Evolutionary conservation across 2,329 filamentous ascomycete genomes (phyloP), one percentile per base, ranked within the genome.

Genomic region (Fusarium oxysporum): DNA sequence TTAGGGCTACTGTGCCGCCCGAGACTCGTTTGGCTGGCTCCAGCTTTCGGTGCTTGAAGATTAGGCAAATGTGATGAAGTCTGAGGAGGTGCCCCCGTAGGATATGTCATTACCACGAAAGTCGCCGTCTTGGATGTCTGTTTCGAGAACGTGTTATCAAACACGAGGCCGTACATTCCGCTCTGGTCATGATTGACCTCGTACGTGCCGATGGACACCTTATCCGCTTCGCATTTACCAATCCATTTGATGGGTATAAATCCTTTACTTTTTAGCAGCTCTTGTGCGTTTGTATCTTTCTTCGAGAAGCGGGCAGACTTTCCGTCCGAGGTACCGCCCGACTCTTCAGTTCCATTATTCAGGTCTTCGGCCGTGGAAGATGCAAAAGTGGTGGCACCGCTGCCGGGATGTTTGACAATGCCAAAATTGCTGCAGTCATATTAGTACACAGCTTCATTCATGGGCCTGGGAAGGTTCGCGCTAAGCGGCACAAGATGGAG

Each of bases 101-200:
- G 95, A 78, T 98, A 98, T 43, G 95, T 98, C 81, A 98, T 89
- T 58, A 99, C 90, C 40, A 98, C 95, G 78, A 99, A 94, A 12
- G 96, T 98, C 25, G 95, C 95, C 35, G 93, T 97, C 84, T 99
- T 99, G 59, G 95, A 96, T 45, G 93, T 92, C 81, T 92, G 93
- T 84, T 98, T 98, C 68, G 95, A 97, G 81, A 99, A 99, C 33
- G 96, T 99, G 80, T 99, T 99, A 88, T 99, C 96, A 79, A 99
- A 97, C 37, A 98, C 94, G 69, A 99, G 86, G 63, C 95, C 96
- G 80, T 97, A 99, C 90, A 97, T 98, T 79, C 96, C 96, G 30
- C 92, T 93, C 72, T 96, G 91, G 38, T 90, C 91, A 12, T 85
- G 78, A 1, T 86, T 85, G 30, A 98, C 93, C 79, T 97, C 93